Evolutionary conservation across 495 filamentous ascomycete species (phyloP).

Genomic region (Daldinia decipiens): DNA sequence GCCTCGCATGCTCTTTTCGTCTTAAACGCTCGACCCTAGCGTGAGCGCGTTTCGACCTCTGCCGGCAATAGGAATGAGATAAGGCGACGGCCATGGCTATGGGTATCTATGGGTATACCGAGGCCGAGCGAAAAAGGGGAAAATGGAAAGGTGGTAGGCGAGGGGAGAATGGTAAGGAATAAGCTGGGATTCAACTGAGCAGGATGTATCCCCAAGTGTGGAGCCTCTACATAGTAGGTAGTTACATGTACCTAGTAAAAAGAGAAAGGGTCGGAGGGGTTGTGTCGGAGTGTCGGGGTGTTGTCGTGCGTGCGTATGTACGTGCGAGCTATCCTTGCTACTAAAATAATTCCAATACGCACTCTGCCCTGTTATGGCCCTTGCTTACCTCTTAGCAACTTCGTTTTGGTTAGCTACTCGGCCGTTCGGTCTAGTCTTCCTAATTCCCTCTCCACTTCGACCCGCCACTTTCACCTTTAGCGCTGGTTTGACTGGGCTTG

Average conservation of each 20-base stretch:
- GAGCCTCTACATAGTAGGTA: not conserved
- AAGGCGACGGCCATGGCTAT: not conserved
- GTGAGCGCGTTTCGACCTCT: constrained; percentile 12
- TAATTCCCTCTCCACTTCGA: constrained; percentile 7
- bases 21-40: constrained; percentile 23
- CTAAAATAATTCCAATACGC: constrained; percentile 1
- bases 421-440: constrained; percentile 20
- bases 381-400: constrained; percentile 10
- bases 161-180: not conserved
- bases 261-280: not conserved
- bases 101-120: not conserved
- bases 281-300: not conserved
- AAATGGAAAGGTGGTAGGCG: not conserved
- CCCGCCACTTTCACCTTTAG: constrained; percentile 12
- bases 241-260: too few species aligned
- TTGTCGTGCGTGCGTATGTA: not conserved
- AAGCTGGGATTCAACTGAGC: constrained; percentile 1
- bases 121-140: constrained; percentile 2
- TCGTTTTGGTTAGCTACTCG: constrained; percentile 12
- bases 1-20: constrained; percentile 26
- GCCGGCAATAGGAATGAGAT: constrained; percentile 20
- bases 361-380: constrained; percentile 10
- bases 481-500: not conserved
- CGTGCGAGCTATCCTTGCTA: constrained; percentile 3
- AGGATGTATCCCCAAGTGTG: constrained; percentile 5